Percentiles rank a stretch among this genome's conserved stretches.
Conservation (phyloP, 495 filamentous ascomycete species). For the Aspergillus biplanus region DNA sequence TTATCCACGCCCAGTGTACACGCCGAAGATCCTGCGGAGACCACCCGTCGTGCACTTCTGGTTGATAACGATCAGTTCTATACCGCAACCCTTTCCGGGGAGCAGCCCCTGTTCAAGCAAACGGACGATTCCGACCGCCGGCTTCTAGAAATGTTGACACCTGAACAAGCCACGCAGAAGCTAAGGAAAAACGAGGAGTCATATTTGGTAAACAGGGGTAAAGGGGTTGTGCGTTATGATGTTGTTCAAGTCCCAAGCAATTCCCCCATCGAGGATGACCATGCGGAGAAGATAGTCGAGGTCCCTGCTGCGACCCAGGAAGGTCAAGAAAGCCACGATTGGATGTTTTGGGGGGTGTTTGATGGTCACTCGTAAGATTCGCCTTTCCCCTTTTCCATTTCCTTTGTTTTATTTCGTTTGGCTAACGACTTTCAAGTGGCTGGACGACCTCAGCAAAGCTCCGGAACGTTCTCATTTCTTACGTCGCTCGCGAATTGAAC, state of each 20-base stretch:
- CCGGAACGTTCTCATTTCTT: constrained; percentile 86
- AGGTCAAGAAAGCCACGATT: constrained; percentile 71
- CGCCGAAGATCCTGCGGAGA: constrained; percentile 35
- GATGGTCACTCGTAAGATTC: constrained; percentile 85
- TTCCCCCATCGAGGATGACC: constrained; percentile 97
- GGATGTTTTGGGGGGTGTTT: constrained; percentile 99
- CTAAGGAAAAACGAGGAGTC: constrained; percentile 88
- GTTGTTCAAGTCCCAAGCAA: constrained; percentile 95
- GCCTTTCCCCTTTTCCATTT: background rate
- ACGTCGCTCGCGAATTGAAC: constrained; percentile 93
- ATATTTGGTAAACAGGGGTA: constrained; percentile 84
- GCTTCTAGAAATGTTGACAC: constrained; percentile 92
- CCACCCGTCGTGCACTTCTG: constrained; percentile 56
- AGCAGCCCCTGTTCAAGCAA: constrained; percentile 83
- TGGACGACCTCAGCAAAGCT: constrained; percentile 99
- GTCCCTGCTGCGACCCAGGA: constrained; percentile 62
- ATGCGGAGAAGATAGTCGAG: constrained; percentile 95
- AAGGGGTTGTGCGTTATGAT: constrained; percentile 93
- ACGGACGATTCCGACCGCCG: constrained; percentile 79
- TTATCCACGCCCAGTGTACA: constrained; percentile 38
- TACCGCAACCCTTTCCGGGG: constrained; percentile 76
- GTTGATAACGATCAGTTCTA: constrained; percentile 86
- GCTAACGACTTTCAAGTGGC: constrained; percentile 55
- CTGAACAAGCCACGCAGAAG: constrained; percentile 90
- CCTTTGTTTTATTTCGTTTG: background rate